Evolutionary conservation across 1,284 basidiomycete genomes (phyloP), one percentile per base, ranked within the genome.

Genomic region (Lentinus polychrous): DNA sequence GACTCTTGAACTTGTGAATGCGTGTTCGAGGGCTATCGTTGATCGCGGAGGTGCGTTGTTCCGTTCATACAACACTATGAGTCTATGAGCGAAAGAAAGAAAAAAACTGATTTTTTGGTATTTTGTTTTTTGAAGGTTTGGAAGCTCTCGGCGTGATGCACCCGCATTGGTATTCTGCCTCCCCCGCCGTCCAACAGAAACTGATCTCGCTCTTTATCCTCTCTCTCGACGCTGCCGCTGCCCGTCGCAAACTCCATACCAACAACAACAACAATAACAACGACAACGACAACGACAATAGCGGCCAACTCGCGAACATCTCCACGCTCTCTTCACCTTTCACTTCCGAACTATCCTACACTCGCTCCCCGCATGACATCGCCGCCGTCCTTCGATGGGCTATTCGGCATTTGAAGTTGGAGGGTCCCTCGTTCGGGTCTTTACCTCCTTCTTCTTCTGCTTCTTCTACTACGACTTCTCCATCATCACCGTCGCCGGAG

Each of bases 371-470:
- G 1, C 81, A 89, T 49, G 86, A 89, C 58, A 71, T 86, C 41
- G 84, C 86, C 17, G 79, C 84, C 20, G 81, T 88, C n/a, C 69
- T 89, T 27, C 79, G 86, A 31, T 89, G 86, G 86, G 84, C 74
- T 37, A 63, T 89, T 31, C 79, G 86, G 32, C 86, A 89, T 60
- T 68, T 88, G 33, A 69, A 75, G 22, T 67, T 88, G 4, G 75
- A 81, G 18, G 73, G 69, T 5, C 60, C 68, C 15, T 68, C 70
- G 3, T 86, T 87, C 51, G 84, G 82, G 14, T 37, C 44, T 22
- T 44, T 49, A 8, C 12, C 39, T 12, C 7, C n/a, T 14, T 8
- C 17, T 23, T 7, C n/a, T 17, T 23, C 37, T 17, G 15, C 8
- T 8, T 15, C 14, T 18, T n/a, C n/a, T n/a, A n/a, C n/a, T n/a